phyloP scores from a whole-genome alignment of 345 rosid species.

The Bretschneidera sinensis region DNA sequence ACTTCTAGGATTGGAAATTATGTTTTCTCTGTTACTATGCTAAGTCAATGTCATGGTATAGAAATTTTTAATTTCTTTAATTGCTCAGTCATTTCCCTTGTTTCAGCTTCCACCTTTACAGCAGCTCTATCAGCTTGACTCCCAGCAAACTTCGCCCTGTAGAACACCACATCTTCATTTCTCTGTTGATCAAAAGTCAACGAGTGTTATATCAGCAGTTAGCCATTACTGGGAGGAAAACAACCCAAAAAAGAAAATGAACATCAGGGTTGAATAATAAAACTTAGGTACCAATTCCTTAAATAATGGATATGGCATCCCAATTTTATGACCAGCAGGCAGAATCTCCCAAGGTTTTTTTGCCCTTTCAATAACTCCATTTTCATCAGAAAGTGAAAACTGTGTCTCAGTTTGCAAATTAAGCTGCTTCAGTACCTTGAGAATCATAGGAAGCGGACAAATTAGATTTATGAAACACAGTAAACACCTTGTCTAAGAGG shows the following conservation, averaged over 20 bases:
- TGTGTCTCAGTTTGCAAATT: slow-evolving; percentile 37
- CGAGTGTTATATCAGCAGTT: too few species aligned
- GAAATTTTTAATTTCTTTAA: slow-evolving; percentile 42
- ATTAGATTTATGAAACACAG: too few species aligned
- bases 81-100: slow-evolving; percentile 35
- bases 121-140: slow-evolving; percentile 53
- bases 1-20: too few species aligned
- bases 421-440: slow-evolving; percentile 64
- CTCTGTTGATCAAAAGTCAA: slow-evolving; percentile 22
- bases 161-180: slow-evolving; percentile 45
- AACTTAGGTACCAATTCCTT: slow-evolving; percentile 40
- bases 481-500: too few species aligned
- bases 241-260: neutral
- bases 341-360: slow-evolving; percentile 59
- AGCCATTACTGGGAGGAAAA: too few species aligned
- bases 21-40: too few species aligned
- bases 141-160: slow-evolving; percentile 53
- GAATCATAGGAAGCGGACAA: slow-evolving; percentile 6
- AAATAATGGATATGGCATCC: slow-evolving; percentile 49
- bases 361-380: slow-evolving; percentile 47
- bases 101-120: slow-evolving; percentile 32
- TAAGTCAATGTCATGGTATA: neutral
- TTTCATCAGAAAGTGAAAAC: slow-evolving; percentile 52
- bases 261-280: neutral
- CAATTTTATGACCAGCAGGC: slow-evolving; percentile 57